Conservation (phyloP, 1,284 basidiomycete species). For the Pholiota adiposa region DNA sequence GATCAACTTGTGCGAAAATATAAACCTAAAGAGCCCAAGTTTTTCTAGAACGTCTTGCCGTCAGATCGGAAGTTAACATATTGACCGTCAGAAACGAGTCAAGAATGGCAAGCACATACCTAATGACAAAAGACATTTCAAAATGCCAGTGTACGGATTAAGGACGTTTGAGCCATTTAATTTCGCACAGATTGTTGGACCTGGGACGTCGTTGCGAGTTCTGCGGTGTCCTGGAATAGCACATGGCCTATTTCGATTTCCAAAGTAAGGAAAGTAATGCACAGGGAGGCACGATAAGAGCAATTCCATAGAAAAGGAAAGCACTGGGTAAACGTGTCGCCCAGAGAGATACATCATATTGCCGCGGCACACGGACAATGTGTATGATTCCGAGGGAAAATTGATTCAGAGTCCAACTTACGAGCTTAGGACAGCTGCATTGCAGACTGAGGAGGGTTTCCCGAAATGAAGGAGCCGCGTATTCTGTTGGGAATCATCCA, state of each 20-base stretch:
- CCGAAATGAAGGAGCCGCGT: constrained; percentile 14
- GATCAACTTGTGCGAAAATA: constrained; percentile 1
- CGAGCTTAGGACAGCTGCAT: constrained; percentile 6
- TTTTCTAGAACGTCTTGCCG: constrained; percentile 13
- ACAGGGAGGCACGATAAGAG: constrained; percentile 1
- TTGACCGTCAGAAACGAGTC: constrained; percentile 7
- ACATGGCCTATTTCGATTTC: constrained; percentile 8
- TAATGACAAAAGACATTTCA: constrained; percentile 9
- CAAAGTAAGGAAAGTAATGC: not conserved
- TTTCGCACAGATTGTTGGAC: constrained; percentile 21
- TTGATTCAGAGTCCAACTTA: constrained; percentile 1
- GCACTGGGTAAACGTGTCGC: constrained; percentile 8
- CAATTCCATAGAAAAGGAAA: constrained; percentile 11
- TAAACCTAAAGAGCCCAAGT: not conserved
- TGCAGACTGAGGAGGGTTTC: constrained; percentile 4
- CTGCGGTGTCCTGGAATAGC: not conserved
- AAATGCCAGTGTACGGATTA: not conserved
- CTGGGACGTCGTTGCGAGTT: constrained; percentile 16
- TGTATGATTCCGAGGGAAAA: constrained; percentile 3
- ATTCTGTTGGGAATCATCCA: constrained; percentile 5
- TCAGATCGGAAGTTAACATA: constrained; percentile 11
- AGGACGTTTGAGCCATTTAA: not conserved
- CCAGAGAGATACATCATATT: constrained; percentile 1
- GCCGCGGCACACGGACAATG: constrained; percentile 9
- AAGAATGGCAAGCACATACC: constrained; percentile 2